phyloP scores from a whole-genome alignment of 805 yeast species.

The Metschnikowia borealis region DNA sequence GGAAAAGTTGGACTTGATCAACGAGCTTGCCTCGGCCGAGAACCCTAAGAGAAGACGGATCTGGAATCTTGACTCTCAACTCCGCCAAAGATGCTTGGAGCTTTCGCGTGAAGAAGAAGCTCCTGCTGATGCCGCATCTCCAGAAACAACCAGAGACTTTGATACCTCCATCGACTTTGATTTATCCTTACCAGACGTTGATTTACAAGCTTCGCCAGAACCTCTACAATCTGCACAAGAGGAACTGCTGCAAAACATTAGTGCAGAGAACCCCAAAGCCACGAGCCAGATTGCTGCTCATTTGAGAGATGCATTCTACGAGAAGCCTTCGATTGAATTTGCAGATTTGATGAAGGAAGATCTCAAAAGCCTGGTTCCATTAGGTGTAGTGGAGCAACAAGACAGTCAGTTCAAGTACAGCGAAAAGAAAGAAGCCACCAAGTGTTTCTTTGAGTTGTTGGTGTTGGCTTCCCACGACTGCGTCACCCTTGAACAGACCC shows the following conservation, averaged over 20 bases:
- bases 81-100: slow-evolving; percentile 27
- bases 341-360: slow-evolving; percentile 41
- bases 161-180: slow-evolving; percentile 24
- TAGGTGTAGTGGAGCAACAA: slow-evolving; percentile 18
- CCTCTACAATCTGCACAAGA: slow-evolving; percentile 10
- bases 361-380: slow-evolving; percentile 14
- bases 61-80: slow-evolving; percentile 29
- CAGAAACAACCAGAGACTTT: slow-evolving; percentile 9
- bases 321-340: slow-evolving; percentile 23
- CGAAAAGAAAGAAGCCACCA: slow-evolving; percentile 57
- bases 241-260: slow-evolving; percentile 17
- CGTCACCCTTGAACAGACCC: slow-evolving; percentile 54
- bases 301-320: slow-evolving; percentile 34
- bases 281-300: slow-evolving; percentile 53
- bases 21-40: slow-evolving; percentile 31
- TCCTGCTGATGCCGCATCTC: slow-evolving; percentile 4
- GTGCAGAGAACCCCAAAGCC: slow-evolving; percentile 38
- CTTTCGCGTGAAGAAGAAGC: slow-evolving; percentile 22
- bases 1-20: slow-evolving; percentile 33
- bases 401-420: slow-evolving; percentile 22
- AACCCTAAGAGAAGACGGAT: slow-evolving; percentile 27
- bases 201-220: slow-evolving; percentile 16
- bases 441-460: slow-evolving; percentile 75
- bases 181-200: slow-evolving; percentile 24
- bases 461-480: slow-evolving; percentile 79